A percentile compares a stretch with the other conserved stretches of the same genome.
These are phyloP conservation scores for Mytilinidion resinicola DNA, from an alignment of 495 filamentous ascomycete genomes.

Conservation along the genomic window DNA sequence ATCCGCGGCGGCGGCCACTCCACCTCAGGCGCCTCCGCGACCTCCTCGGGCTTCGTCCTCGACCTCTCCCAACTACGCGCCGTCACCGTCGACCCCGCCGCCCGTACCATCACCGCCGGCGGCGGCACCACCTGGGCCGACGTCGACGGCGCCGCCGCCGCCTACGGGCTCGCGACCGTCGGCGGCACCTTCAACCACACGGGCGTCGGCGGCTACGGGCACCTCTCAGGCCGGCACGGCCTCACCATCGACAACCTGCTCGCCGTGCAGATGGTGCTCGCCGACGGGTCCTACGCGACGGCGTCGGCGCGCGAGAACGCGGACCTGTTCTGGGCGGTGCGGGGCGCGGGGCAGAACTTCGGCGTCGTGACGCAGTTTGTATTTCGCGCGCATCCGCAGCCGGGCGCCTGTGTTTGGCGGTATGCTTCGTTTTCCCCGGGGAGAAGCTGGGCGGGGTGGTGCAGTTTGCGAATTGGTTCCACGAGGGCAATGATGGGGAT, in stretches of 20 bases:
- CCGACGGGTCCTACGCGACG: slow-evolving; percentile 41
- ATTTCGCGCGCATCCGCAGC: slow-evolving; percentile 35
- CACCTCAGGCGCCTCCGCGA: slow-evolving; percentile 44
- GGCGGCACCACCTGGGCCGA: slow-evolving; percentile 53
- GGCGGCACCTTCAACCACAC: slow-evolving; percentile 54
- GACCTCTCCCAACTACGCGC: slow-evolving; percentile 48
- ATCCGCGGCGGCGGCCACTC: slow-evolving; percentile 52
- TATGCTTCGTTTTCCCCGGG: slow-evolving; percentile 38
- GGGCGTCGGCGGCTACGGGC: slow-evolving; percentile 53
- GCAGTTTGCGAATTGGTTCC: slow-evolving; percentile 37
- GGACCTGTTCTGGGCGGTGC: slow-evolving; percentile 36
- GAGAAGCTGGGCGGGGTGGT: slow-evolving; percentile 40
- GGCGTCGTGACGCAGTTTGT: slow-evolving; percentile 41
- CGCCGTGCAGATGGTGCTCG: slow-evolving; percentile 43
- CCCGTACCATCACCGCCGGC: slow-evolving; percentile 44
- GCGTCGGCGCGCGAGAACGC: slow-evolving; percentile 34
- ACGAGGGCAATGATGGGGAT: slow-evolving; percentile 26
- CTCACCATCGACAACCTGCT: slow-evolving; percentile 49
- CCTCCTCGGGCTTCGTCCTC: slow-evolving; percentile 49
- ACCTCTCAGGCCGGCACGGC: slow-evolving; percentile 44
- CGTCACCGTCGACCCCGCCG: slow-evolving; percentile 42
- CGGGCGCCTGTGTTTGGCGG: slow-evolving; percentile 42
- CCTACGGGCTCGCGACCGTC: slow-evolving; percentile 48
- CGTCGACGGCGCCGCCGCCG: slow-evolving; percentile 46
- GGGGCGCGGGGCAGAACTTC: slow-evolving; percentile 36